Evolutionary conservation across 2,329 filamentous ascomycete genomes (phyloP), one percentile per base, ranked within the genome.

Genomic region (Colletotrichum filicis): DNA sequence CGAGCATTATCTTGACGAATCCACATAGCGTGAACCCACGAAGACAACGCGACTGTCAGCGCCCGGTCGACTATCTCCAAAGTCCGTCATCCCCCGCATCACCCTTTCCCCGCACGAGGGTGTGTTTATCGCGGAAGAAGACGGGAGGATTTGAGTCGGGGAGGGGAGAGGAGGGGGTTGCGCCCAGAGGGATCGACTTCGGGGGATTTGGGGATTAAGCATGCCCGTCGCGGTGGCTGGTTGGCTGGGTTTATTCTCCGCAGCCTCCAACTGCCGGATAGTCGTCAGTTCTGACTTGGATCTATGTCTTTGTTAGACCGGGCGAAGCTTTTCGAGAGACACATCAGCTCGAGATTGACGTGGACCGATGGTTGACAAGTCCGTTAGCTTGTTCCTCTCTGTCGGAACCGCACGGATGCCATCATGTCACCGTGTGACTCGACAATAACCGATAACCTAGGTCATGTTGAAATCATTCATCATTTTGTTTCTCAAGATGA

Each of bases 41-140:
- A 19, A n/a, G 42, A 49, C 8, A 19, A 49, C 19, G 19, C 42
- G 42, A 49, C 42, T 49, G 19, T 49, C 42, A 49, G 42, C 42
- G 4, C 19, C 6, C 2, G 19, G 1, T n/a, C 19, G 42, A n/a
- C 8, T 11, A 9, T 49, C 42, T 49, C 42, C 42, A 32, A 66
- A 67, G 68, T 71, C 68, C 63, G 62, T 49, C 57, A 9, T n/a
- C 52, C 68, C 63, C 68, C 68, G 35, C 68, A 61, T 35, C 42
- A 49, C 42, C 8, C 19, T 9, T 68, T 57, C 57, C 46, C 63
- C 68, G 30, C 68, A 61, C 56, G 24, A 55, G 19, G 5, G 4
- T 9, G 42, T 16, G 28, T n/a, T 53, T 32, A 24, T 30, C 30
- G 26, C 58, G 66, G 58, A 35, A 56, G 49, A 55, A 63, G 56